phyloP scores from a whole-genome alignment of 164 flowering plant genomes.

The Buxus sempervirens region DNA sequence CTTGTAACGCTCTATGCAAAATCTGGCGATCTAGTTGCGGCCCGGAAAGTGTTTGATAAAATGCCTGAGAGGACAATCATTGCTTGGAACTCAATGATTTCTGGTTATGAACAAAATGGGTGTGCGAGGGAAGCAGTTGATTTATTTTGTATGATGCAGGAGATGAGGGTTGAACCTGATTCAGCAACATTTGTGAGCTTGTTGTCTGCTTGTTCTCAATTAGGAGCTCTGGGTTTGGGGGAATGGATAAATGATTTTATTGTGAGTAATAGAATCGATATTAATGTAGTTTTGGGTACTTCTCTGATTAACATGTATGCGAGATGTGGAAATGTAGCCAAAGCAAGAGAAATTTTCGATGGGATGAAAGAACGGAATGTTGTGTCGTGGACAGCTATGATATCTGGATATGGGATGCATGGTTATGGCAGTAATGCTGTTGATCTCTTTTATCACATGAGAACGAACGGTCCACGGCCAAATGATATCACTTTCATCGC shows the following conservation, averaged over 20 bases:
- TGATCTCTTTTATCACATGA: conserved; percentile 51
- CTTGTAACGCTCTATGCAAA: conserved; percentile 52
- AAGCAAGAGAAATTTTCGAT: conserved; percentile 59
- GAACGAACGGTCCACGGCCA: conserved; percentile 36
- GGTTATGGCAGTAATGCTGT: conserved; percentile 58
- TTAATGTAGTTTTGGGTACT: conserved; percentile 52
- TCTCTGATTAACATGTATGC: conserved; percentile 66
- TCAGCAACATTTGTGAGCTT: conserved; percentile 58
- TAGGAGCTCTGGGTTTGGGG: conserved; percentile 59
- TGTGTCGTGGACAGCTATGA: conserved; percentile 77
- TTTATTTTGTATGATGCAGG: conserved; percentile 43
- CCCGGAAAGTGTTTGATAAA: conserved; percentile 64
- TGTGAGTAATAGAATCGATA: conserved; percentile 25
- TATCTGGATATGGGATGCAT: conserved; percentile 69
- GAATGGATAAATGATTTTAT: conserved; percentile 49
- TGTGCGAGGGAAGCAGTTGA: conserved; percentile 46
- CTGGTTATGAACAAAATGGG: conserved; percentile 73
- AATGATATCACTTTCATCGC: conserved; percentile 63
- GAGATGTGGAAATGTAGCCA: conserved; percentile 55
- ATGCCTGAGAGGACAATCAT: conserved; percentile 50
- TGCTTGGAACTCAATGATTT: conserved; percentile 78
- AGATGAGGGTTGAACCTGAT: conserved; percentile 42
- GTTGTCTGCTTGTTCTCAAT: conserved; percentile 63
- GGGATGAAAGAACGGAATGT: conserved; percentile 53
- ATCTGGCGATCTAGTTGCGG: conserved; percentile 37